A percentile compares a stretch with the other conserved stretches of the same genome.
phyloP scores from a whole-genome alignment of 495 filamentous ascomycete genomes.

The Aspergillus funiculosus region DNA sequence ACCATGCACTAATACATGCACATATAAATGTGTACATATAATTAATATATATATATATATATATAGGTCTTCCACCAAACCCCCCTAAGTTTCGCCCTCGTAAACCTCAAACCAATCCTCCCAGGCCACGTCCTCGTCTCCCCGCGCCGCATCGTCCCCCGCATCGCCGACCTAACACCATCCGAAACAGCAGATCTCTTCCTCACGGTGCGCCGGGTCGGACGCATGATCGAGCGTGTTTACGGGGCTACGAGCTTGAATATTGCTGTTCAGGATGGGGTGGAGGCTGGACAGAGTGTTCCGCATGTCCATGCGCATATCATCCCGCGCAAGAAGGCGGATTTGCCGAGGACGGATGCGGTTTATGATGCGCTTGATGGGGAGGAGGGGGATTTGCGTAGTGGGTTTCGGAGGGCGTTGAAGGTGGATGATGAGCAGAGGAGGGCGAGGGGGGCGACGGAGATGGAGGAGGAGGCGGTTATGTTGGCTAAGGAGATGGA shows the following conservation, averaged over 20 bases:
- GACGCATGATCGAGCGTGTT: slow-evolving; percentile 67
- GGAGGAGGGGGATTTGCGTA: slow-evolving; percentile 79
- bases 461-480: slow-evolving; percentile 76
- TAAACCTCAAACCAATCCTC: slow-evolving; percentile 91
- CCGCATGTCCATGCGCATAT: slow-evolving; percentile 91
- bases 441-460: slow-evolving; percentile 59
- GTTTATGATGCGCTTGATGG: slow-evolving; percentile 79
- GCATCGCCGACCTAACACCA: slow-evolving; percentile 67
- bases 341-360: slow-evolving; percentile 54
- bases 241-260: slow-evolving; percentile 70
- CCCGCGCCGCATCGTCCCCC: slow-evolving; percentile 54
- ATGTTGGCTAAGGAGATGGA: slow-evolving; percentile 56
- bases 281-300: slow-evolving; percentile 82
- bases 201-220: slow-evolving; percentile 71
- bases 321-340: slow-evolving; percentile 64
- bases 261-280: slow-evolving; percentile 88
- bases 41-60: not conserved
- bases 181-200: slow-evolving; percentile 81
- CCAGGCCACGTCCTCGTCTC: slow-evolving; percentile 87
- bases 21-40: too few relatives aligned
- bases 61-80: slow-evolving; percentile 79
- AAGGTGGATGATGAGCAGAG: slow-evolving; percentile 63
- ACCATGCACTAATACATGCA: too few relatives aligned
- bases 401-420: slow-evolving; percentile 33
- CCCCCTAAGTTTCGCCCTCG: slow-evolving; percentile 71